Conservation (phyloP, 129 eudicot species). For the Saposhnikovia divaricata region DNA sequence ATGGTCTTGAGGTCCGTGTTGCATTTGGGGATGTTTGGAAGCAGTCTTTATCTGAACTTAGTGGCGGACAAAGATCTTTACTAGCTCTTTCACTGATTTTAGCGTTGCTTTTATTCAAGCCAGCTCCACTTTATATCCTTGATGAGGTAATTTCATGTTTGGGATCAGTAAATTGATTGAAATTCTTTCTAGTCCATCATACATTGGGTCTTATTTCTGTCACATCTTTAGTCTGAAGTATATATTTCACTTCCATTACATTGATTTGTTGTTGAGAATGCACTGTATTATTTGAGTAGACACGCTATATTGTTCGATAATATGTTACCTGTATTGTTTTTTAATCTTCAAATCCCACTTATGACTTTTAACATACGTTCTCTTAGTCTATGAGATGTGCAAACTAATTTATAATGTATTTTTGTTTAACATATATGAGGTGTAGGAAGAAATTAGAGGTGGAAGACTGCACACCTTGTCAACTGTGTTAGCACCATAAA, state of each 20-base stretch:
- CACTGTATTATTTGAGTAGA: no score
- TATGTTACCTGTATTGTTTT: neutral
- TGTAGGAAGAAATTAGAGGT: neutral
- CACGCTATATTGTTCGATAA: neutral
- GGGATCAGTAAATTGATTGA: neutral
- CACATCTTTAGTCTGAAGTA: neutral
- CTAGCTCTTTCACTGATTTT: constrained; percentile 90
- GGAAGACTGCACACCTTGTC: neutral
- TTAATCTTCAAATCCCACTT: neutral
- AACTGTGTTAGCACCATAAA: neutral
- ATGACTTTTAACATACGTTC: neutral
- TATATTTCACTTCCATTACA: neutral
- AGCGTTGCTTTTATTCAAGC: constrained; percentile 90
- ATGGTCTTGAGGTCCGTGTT: constrained; percentile 93
- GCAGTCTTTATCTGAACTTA: constrained; percentile 91
- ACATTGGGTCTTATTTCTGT: neutral
- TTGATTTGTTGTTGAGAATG: neutral
- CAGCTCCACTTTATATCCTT: constrained; percentile 93
- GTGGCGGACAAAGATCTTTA: constrained; percentile 95
- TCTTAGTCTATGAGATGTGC: neutral
- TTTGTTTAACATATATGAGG: neutral
- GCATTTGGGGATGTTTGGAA: constrained; percentile 99
- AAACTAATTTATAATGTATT: no score
- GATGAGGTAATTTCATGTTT: constrained; percentile 62
- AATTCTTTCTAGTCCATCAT: neutral